Percentiles rank a stretch among this genome's conserved stretches.
These are phyloP conservation scores for Penicillium capsulatum DNA, from an alignment of 2,329 filamentous ascomycete genomes.

Conservation along the genomic window DNA sequence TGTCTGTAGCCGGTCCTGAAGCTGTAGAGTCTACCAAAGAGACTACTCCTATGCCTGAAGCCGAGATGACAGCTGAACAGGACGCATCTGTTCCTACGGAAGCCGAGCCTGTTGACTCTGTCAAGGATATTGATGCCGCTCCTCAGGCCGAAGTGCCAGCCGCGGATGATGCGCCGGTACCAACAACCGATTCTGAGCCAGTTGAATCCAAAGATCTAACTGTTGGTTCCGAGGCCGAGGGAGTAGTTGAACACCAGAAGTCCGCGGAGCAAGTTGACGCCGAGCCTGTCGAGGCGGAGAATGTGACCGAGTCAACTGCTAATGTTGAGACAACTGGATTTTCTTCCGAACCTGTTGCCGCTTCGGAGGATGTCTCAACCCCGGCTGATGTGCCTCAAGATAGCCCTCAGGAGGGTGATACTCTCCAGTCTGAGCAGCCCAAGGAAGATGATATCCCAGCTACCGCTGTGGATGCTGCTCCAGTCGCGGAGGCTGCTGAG, in stretches of 20 bases:
- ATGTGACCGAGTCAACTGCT: neutral
- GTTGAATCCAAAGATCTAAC: neutral
- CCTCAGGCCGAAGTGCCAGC: neutral
- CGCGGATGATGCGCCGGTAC: neutral
- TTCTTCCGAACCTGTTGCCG: neutral
- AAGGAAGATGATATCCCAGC: constrained; percentile 2
- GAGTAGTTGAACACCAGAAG: neutral
- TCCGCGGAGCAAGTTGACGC: neutral
- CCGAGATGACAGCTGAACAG: neutral
- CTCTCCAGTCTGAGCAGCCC: neutral
- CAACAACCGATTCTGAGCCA: neutral
- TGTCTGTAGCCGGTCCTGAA: neutral
- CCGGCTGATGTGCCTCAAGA: constrained; percentile 2
- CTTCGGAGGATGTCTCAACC: neutral
- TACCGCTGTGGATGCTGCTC: neutral
- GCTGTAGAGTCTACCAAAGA: constrained; percentile 2
- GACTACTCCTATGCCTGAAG: constrained; percentile 2
- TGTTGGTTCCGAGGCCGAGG: neutral
- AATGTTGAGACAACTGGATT: neutral
- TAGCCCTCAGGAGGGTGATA: neutral
- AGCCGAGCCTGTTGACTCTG: neutral
- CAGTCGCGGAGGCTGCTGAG: constrained; percentile 2
- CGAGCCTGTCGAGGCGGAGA: neutral
- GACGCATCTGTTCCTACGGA: neutral
- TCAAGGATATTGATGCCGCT: neutral